Evolutionary conservation across 164 flowering plant genomes (phyloP).

Genomic region (Chimonanthus salicifolius): DNA sequence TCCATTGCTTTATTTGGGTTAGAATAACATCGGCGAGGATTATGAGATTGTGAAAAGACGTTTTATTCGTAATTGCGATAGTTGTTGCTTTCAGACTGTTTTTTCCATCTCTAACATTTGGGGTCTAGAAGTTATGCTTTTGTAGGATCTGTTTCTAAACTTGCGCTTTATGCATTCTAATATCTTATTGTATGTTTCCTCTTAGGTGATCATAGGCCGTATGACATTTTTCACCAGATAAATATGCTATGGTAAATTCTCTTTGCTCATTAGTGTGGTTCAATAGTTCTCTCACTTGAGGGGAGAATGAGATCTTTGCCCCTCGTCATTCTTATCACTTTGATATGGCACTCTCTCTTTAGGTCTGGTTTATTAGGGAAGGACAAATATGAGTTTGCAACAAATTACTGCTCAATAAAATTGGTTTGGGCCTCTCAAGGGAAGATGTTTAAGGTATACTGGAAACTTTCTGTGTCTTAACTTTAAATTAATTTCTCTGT

Average conservation of each 20-base stretch:
- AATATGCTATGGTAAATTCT: slow-evolving; percentile 76
- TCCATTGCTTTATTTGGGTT: neutral
- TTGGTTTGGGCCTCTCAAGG: slow-evolving; percentile 41
- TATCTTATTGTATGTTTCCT: slow-evolving; percentile 20
- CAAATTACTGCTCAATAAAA: slow-evolving; percentile 59
- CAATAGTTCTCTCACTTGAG: neutral
- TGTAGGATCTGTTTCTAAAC: neutral
- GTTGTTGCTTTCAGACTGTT: too few species aligned
- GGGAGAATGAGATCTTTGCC: neutral
- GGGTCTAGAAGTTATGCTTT: neutral
- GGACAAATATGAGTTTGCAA: slow-evolving; percentile 82
- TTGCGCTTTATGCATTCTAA: slow-evolving; percentile 19
- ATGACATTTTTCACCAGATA: slow-evolving; percentile 93
- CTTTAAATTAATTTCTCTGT: neutral
- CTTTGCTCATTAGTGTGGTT: neutral
- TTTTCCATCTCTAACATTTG: too few species aligned
- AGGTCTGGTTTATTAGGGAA: slow-evolving; percentile 93
- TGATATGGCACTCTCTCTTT: neutral
- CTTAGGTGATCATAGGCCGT: slow-evolving; percentile 91
- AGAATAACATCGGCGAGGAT: neutral
- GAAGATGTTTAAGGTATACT: slow-evolving; percentile 53
- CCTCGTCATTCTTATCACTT: neutral
- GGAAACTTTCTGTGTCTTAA: neutral
- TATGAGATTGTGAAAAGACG: neutral
- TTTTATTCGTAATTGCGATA: too few species aligned